Evolutionary conservation across 148 eudicot species (phyloP), one percentile per base, ranked within the genome.

Genomic region (Suaeda aralocaspica): DNA sequence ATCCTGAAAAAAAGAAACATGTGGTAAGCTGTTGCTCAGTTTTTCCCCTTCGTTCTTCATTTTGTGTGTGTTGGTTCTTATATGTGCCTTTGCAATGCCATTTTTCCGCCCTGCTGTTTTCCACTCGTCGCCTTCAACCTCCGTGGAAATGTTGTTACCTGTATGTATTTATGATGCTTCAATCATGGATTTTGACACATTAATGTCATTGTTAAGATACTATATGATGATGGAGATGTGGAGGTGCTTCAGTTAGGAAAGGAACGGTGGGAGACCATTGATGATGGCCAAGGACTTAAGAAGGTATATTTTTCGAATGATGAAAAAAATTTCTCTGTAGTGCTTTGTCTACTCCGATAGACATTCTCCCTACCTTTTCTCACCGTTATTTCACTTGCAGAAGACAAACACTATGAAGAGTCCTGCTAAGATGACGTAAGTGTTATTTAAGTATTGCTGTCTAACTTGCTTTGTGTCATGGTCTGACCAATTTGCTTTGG

Each of bases 171-270:
- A n/a, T 24, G n/a, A 19, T 34, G 64, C 28, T 78, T 64, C 71
- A 53, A 25, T 63, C 45, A 61, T 44, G 66, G 46, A 3, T 49
- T 69, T 62, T 73, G 13, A 41, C 46, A 16, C 68, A 50, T 56
- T 50, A 10, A 30, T 66, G 36, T 69, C 55, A 25, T 62, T 33
- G 50, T 41, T 67, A 73, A 92, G 96, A 81, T 94, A 48, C 74
- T 82, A 44, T 94, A 94, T 71, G 80, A 86, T 62, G 99, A 94
- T 73, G 96, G 92, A 45, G 99, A 94, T 50, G 91, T 91, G 64
- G 99, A 94, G 81, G 92, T 94, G 73, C 91, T 94, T 52, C 78
- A 79, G 70, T 77, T 94, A 41, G 84, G 81, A 31, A 94, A 83
- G 80, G 97, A 91, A 77, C 85, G 86, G 33, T 94, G 99, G 99